Conservation (phyloP, 306 rosid genomes). For the Lablab purpureus region DNA sequence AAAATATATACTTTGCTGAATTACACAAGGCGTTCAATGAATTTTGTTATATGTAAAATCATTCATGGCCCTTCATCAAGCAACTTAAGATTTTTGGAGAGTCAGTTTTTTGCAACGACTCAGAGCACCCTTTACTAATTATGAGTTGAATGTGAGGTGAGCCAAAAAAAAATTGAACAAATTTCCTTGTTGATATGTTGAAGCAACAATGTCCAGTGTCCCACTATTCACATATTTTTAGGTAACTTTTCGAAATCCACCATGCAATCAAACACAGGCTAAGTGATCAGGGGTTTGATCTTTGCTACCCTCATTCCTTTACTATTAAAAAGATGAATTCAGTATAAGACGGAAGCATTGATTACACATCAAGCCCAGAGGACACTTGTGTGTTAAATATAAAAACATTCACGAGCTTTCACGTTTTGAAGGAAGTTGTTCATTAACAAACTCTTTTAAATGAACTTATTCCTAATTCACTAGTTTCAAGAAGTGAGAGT, state of each 20-base stretch:
- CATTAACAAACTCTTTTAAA: background rate
- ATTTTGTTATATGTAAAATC: background rate
- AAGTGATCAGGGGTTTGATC: conserved; percentile 23
- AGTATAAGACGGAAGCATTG: background rate
- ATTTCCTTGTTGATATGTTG: too few species aligned
- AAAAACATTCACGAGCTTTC: background rate
- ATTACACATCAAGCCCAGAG: background rate
- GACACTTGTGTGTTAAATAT: background rate
- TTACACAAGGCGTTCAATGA: background rate
- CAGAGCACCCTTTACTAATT: conserved; percentile 1
- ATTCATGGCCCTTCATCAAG: background rate
- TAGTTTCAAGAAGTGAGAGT: conserved; percentile 3
- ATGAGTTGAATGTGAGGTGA: too few species aligned
- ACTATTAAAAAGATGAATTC: background rate
- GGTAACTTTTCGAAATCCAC: too few species aligned
- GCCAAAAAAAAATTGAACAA: too few species aligned
- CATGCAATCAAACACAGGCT: too few species aligned
- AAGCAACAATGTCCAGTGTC: too few species aligned
- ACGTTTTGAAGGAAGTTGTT: background rate
- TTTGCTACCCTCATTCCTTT: background rate
- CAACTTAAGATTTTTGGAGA: background rate
- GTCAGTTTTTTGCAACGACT: background rate
- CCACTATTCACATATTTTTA: too few species aligned
- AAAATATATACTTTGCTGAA: background rate
- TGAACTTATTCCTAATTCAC: background rate